phyloP scores from a whole-genome alignment of 306 rosid genomes.

The Malus sieversii region DNA sequence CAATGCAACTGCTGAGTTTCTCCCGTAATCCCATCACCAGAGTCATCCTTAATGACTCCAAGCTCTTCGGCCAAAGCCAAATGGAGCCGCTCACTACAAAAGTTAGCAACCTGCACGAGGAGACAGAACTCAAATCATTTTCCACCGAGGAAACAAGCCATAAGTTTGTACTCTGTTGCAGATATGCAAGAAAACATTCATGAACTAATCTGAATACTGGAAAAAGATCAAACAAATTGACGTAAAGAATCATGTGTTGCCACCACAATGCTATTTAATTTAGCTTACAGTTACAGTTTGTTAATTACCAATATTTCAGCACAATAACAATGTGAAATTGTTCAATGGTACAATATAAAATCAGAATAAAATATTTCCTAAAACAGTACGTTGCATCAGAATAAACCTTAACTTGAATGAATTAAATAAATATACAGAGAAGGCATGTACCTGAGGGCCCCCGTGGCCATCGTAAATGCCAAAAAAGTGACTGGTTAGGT shows the following conservation, averaged over 20 bases:
- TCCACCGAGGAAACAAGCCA: not conserved
- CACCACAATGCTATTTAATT: not conserved
- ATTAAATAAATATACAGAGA: not conserved
- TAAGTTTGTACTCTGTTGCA: not conserved
- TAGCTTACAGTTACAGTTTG: not conserved
- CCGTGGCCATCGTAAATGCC: constrained; percentile 67
- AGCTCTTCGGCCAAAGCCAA: constrained; percentile 47
- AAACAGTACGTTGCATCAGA: not conserved
- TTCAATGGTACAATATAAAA: not conserved
- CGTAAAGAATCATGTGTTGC: not conserved
- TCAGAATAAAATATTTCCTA: not conserved
- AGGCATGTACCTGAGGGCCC: constrained; percentile 45
- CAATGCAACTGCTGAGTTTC: constrained; percentile 31
- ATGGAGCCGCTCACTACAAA: constrained; percentile 46
- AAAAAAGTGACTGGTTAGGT: constrained; percentile 43
- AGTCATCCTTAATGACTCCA: constrained; percentile 15
- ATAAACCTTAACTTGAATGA: not conserved
- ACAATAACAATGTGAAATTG: not conserved
- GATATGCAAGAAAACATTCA: not conserved
- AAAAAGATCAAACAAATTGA: not conserved
- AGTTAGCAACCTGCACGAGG: constrained; percentile 45
- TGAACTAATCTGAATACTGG: not conserved
- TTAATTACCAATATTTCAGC: not conserved
- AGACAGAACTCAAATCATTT: not conserved
- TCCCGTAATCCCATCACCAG: constrained; percentile 15